A percentile compares a stretch with the other conserved stretches of the same genome.
Conservation (phyloP, 2,329 filamentous ascomycete species). For the Cordyceps farinosa region DNA sequence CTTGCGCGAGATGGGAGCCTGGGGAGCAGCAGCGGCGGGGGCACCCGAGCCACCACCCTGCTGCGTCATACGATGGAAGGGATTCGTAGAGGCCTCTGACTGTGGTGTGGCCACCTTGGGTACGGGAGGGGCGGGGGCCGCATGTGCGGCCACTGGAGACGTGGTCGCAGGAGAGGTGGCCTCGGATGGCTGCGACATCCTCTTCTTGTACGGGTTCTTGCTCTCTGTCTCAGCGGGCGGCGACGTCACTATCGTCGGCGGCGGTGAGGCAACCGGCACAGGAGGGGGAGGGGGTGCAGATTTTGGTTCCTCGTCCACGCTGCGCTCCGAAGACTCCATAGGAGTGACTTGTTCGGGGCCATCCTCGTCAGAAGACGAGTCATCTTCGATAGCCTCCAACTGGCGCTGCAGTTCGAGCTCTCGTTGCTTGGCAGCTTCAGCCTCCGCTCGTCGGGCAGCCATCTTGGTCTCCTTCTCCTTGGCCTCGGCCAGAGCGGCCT, state of each 20-base stretch:
- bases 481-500: conserved; percentile 79
- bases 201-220: conserved; percentile 92
- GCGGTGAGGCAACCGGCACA: conserved; percentile 44
- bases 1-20: conserved; percentile 51
- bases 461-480: conserved; percentile 85
- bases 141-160: conserved; percentile 40
- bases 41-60: conserved; percentile 33
- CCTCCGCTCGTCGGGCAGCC: conserved; percentile 81
- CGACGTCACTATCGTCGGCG: conserved; percentile 49
- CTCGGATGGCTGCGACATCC: conserved; percentile 68
- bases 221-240: conserved; percentile 68
- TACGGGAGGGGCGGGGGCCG: conserved; percentile 31
- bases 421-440: conserved; percentile 84
- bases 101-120: conserved; percentile 36
- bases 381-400: conserved; percentile 72
- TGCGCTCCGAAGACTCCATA: conserved; percentile 56
- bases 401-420: conserved; percentile 87
- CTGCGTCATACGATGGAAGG: conserved; percentile 83
- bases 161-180: conserved; percentile 44
- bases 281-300: conserved; percentile 48
- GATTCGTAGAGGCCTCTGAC: conserved; percentile 77
- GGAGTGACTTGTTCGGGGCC: conserved; percentile 67
- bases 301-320: conserved; percentile 50
- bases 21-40: conserved; percentile 41
- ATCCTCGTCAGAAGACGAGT: conserved; percentile 78